phyloP scores from a whole-genome alignment of 257 asterid genomes.

The Solanum paucissectum region DNA sequence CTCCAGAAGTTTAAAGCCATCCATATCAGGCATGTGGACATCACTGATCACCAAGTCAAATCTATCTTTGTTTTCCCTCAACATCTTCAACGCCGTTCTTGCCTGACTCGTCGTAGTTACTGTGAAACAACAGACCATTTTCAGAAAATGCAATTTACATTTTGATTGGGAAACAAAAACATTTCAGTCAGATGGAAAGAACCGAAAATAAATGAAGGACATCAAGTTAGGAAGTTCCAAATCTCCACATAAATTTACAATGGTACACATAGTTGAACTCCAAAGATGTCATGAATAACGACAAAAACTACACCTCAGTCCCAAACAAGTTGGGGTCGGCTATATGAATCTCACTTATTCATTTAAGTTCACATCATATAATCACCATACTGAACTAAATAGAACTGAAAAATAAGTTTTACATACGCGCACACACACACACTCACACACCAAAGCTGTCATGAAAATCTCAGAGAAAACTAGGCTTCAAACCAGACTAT shows the following conservation, averaged over 20 bases:
- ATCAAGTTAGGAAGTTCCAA: background rate
- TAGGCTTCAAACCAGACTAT: background rate
- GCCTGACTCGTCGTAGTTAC: slow-evolving; percentile 66
- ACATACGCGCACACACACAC: background rate
- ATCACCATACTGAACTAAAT: background rate
- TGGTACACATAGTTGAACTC: background rate
- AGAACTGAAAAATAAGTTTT: background rate
- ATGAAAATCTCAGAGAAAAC: background rate
- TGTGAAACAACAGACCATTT: slow-evolving; percentile 6
- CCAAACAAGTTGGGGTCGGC: background rate
- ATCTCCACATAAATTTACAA: background rate
- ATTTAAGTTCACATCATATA: background rate
- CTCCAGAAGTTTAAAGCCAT: slow-evolving; percentile 83
- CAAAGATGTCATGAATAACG: background rate
- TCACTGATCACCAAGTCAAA: slow-evolving; percentile 80
- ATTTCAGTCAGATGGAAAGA: background rate
- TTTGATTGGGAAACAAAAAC: background rate
- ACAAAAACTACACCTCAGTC: background rate
- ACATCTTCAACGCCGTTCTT: slow-evolving; percentile 50
- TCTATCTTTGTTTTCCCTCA: slow-evolving; percentile 57
- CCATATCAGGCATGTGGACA: slow-evolving; percentile 96
- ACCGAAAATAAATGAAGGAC: background rate
- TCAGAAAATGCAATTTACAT: background rate
- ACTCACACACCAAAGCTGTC: background rate
- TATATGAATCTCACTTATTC: background rate